phyloP scores from a whole-genome alignment of 352 stramenopile species.

The Bremia lactucae region DNA sequence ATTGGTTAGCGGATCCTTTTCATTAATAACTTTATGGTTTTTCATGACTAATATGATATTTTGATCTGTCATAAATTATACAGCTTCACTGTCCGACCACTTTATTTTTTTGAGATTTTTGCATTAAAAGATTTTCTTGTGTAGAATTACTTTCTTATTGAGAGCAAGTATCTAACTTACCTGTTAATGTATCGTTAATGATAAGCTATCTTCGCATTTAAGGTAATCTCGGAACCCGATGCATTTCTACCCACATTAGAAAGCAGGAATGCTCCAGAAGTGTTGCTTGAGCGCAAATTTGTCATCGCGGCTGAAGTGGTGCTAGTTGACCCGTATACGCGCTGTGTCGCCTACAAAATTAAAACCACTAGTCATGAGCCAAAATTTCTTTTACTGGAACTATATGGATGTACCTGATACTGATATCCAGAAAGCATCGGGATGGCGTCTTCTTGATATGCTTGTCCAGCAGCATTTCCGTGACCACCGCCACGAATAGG shows the following conservation, averaged over 20 bases:
- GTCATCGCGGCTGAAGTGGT: conserved; percentile 13
- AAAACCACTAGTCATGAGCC: neutral
- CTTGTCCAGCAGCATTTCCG: conserved; percentile 13
- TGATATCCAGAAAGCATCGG: conserved; percentile 55
- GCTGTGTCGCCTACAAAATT: conserved; percentile 24
- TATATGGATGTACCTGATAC: conserved; percentile 32
- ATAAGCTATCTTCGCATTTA: too few relatives aligned
- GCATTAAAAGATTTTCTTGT: too few relatives aligned
- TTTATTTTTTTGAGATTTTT: too few relatives aligned
- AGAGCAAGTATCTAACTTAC: too few relatives aligned
- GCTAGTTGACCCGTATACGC: conserved; percentile 27
- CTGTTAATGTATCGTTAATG: too few relatives aligned
- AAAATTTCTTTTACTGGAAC: neutral
- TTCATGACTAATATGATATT: too few relatives aligned
- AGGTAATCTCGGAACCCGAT: too few relatives aligned
- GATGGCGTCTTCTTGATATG: conserved; percentile 38
- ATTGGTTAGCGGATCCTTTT: too few relatives aligned
- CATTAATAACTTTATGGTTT: too few relatives aligned
- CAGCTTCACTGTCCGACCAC: too few relatives aligned
- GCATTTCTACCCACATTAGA: conserved; percentile 31
- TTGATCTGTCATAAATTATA: too few relatives aligned
- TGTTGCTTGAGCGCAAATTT: conserved; percentile 37
- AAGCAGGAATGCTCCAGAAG: conserved; percentile 32
- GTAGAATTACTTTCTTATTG: too few relatives aligned
- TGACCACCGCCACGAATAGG: conserved; percentile 25